Base-by-base conservation (phyloP, 1,284 basidiomycete genomes). In the Neolentinus lepideus region DNA sequence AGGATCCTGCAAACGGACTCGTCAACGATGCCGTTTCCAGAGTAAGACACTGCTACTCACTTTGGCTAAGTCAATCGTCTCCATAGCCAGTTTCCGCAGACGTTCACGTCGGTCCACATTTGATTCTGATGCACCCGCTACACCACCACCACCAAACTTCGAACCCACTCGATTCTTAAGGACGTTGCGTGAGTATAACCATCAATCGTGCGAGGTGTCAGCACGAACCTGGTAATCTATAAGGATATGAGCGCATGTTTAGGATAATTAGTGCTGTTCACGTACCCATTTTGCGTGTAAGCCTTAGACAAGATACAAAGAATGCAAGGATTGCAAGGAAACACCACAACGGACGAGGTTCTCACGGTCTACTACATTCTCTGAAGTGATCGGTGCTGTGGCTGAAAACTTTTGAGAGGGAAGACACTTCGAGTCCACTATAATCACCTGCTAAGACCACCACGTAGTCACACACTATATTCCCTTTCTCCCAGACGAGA, bases 101-200 rank as follows among this genome's bases (percentile, higher is more conserved):
- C 97, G 88, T 70, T 99, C 97, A 59, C 97, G 79, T 57, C 97
- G 80, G 75, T 99, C 96, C 10, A 99, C 90, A 68, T 98, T 98
- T 45, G 88, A 88, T 74, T 99, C 97, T 29, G 88, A 91, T 24
- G 90, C 90, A 29, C 93, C 91, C 50, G 92, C 90, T 54, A 94
- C 92, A 78, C 94, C 94, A 67, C 94, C 94, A 57, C 93, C 92
- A 62, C 94, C 94, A 67, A 97, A 96, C 70, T 96, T 97, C 54
- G 92, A 94, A 52, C 94, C 94, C 54, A 94, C 93, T 70, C 92
- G 90, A 78, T 94, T 94, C 90, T 94, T 51, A 2, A 21, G 45
- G 38, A 53, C 6, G 52, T 14, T 26, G 47, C 22, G n/a, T 26
- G 24, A 25, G 22, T 11, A 12, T 16, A 19, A 10, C n/a, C 3